Conservation (phyloP, 805 yeast species). For the Spathaspora girioi region DNA sequence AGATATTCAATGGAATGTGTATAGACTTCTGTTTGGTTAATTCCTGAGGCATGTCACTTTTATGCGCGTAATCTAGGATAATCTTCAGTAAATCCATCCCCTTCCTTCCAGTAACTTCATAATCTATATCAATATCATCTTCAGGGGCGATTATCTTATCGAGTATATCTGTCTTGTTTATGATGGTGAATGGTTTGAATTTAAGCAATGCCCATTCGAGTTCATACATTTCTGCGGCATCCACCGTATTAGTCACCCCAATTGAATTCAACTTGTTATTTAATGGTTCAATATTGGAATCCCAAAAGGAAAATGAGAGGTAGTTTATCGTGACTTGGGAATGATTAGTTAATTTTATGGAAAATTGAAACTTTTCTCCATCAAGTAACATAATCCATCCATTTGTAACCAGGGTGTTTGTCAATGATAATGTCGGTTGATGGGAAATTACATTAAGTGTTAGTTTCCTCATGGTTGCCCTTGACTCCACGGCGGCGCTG, state of each 20-base stretch:
- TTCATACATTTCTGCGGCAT: conserved; percentile 67
- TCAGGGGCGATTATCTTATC: conserved; percentile 36
- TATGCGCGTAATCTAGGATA: conserved; percentile 58
- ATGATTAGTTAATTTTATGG: conserved; percentile 52
- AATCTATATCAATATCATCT: conserved; percentile 43
- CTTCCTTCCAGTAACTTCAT: conserved; percentile 67
- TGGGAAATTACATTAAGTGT: conserved; percentile 33
- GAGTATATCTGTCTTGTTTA: conserved; percentile 41
- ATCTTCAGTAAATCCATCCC: conserved; percentile 67
- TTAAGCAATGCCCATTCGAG: conserved; percentile 64
- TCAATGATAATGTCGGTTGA: conserved; percentile 61
- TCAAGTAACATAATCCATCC: conserved; percentile 75
- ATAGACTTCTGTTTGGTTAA: conserved; percentile 46
- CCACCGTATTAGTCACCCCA: conserved; percentile 29
- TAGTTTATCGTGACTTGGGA: conserved; percentile 55
- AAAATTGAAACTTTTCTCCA: conserved; percentile 60
- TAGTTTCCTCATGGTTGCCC: conserved; percentile 17
- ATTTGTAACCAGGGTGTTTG: conserved; percentile 51
- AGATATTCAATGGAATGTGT: conserved; percentile 63
- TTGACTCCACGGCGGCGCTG: conserved; percentile 12
- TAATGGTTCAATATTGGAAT: conserved; percentile 67
- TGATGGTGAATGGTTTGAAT: conserved; percentile 53
- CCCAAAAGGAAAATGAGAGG: conserved; percentile 61
- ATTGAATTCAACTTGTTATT: conserved; percentile 47
- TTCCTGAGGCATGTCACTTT: conserved; percentile 15